Conservation (phyloP, 495 filamentous ascomycete species). For the Cercophora samala region DNA sequence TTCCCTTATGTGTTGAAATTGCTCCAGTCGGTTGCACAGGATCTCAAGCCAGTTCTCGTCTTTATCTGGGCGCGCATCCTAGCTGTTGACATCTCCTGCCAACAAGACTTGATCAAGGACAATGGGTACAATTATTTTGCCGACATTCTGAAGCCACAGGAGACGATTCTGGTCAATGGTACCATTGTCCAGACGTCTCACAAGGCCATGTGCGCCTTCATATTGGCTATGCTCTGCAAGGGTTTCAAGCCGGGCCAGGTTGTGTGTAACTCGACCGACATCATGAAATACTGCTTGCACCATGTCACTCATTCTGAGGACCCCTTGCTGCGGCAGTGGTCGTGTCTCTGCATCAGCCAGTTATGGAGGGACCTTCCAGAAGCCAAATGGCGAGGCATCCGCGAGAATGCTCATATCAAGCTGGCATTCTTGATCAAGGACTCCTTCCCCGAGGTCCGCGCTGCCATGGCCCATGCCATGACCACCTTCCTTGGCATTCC, state of each 20-base stretch:
- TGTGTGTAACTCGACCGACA: slow-evolving; percentile 77
- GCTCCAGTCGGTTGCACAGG: slow-evolving; percentile 87
- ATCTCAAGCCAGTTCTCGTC: slow-evolving; percentile 97
- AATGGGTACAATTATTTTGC: slow-evolving; percentile 97
- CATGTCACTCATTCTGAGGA: slow-evolving; percentile 84
- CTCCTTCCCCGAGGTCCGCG: slow-evolving; percentile 87
- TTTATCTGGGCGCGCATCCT: slow-evolving; percentile 99
- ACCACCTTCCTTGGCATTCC: slow-evolving; percentile 92
- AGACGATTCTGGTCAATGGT: slow-evolving; percentile 78
- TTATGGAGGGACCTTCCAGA: slow-evolving; percentile 88
- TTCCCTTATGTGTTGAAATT: slow-evolving; percentile 98
- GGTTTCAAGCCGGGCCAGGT: slow-evolving; percentile 85
- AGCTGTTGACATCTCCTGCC: slow-evolving; percentile 89
- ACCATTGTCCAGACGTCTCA: slow-evolving; percentile 85
- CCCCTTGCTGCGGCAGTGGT: slow-evolving; percentile 89
- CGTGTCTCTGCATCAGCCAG: slow-evolving; percentile 92
- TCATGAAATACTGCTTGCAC: slow-evolving; percentile 77
- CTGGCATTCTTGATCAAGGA: slow-evolving; percentile 82
- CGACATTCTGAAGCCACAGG: slow-evolving; percentile 76
- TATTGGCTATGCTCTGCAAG: slow-evolving; percentile 94
- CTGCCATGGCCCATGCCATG: slow-evolving; percentile 88
- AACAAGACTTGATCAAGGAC: slow-evolving; percentile 90
- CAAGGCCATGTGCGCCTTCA: slow-evolving; percentile 98
- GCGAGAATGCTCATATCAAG: slow-evolving; percentile 71
- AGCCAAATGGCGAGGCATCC: slow-evolving; percentile 90